Evolutionary conservation across 108 stramenopile genomes (phyloP), one percentile per base, ranked within the genome.

Genomic region (Discostella stelligeroides): DNA sequence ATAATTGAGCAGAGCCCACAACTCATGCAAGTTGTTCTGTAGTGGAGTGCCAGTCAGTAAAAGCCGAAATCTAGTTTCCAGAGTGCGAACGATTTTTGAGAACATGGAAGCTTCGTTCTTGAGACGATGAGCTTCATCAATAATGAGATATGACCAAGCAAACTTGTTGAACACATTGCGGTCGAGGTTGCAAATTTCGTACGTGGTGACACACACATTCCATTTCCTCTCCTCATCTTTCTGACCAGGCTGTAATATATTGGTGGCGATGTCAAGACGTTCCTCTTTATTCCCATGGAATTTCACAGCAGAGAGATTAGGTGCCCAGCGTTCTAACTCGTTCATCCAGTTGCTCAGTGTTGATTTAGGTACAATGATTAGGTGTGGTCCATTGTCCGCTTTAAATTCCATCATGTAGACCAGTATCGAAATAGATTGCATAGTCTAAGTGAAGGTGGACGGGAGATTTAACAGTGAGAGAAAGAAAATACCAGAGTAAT

Each of bases 331-430:
- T 28, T 77, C 72, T 23, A 99, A 70, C 82, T 99, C 99, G 73
- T 98, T 98, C 88, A 92, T 92, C 99, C 99, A 99, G 72, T 98
- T 98, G 76, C 91, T 88, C 28, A 99, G 89, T 6, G 98, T 98
- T 6, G 95, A 95, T 84, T 98, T 98, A 14, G 99, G 99, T 8
- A 99, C 98, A 66, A 94, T 87, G 63, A 99, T 86, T 20, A 99
- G 73, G 83, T 98, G 98, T 1, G 96, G 96, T n/a, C 96, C 96
- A 88, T 74, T 43, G 75, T 79, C 56, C 77, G 68, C 72, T 81
- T 58, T 60, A 29, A 61, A 78, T 87, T 71, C 92, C 89, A 43
- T 68, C 88, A 62, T 91, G 63, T 96, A 95, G 5, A 91, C 90
- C 34, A 99, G 67, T 66, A 98, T 97, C n/a, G 94, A 84, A 54